A percentile compares a stretch with the other conserved stretches of the same genome.
These are phyloP conservation scores for Talaromyces verruculosus DNA, from an alignment of 2,329 filamentous ascomycete genomes.

Conservation along the genomic window DNA sequence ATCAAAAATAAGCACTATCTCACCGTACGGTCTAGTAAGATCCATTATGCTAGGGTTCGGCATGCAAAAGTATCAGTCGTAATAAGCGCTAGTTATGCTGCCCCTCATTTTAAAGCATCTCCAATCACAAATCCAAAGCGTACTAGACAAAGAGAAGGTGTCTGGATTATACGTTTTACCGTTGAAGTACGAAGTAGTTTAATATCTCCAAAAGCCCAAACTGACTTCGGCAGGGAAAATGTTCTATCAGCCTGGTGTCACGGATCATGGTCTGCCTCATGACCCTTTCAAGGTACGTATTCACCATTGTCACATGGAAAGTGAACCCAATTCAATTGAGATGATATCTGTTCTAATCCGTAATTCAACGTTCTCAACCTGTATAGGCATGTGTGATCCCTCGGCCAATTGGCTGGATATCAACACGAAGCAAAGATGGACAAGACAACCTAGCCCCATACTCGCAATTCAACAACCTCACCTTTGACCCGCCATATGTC, in stretches of 20 bases:
- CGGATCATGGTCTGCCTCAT: slow-evolving; percentile 52
- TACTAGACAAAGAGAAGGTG: neutral
- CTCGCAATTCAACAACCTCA: slow-evolving; percentile 63
- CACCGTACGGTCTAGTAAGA: no score
- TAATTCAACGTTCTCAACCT: neutral
- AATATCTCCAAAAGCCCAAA: no score
- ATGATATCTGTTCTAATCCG: neutral
- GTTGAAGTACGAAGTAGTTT: neutral
- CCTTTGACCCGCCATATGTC: slow-evolving; percentile 62
- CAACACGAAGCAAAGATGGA: slow-evolving; percentile 51
- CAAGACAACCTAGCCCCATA: slow-evolving; percentile 60
- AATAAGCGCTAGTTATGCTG: neutral
- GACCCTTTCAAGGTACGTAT: slow-evolving; percentile 56
- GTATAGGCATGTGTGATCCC: slow-evolving; percentile 58
- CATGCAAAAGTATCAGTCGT: neutral
- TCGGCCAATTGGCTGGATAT: slow-evolving; percentile 64
- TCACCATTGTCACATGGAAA: neutral
- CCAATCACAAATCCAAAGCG: neutral
- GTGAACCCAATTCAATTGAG: neutral
- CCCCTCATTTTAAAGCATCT: neutral
- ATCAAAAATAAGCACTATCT: neutral
- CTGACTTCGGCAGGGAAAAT: no score
- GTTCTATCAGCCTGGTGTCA: slow-evolving; percentile 47
- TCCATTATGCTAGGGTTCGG: neutral
- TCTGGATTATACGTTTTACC: no score